Conservation (phyloP, 345 rosid genomes). For the Brassica rapa region DNA sequence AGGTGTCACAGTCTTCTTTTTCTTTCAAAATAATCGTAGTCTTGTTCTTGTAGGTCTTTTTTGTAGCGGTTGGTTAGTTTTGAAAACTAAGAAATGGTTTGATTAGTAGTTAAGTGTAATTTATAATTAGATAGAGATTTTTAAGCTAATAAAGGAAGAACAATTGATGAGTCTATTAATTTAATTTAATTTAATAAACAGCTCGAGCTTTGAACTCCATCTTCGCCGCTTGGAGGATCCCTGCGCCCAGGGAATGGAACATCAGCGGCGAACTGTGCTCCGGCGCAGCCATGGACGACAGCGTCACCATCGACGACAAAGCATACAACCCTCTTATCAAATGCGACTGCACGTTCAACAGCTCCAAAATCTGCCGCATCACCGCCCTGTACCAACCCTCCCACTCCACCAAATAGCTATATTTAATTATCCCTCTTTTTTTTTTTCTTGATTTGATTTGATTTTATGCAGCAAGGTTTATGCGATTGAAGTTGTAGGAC, state of each 20-base stretch:
- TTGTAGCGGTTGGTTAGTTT: conserved; percentile 12
- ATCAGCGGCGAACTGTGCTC: conserved; percentile 58
- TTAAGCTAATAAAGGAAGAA: too few relatives aligned
- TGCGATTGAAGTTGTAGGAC: conserved; percentile 22
- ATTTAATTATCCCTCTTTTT: not conserved
- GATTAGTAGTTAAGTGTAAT: not conserved
- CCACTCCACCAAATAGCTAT: not conserved
- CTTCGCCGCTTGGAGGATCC: conserved; percentile 32
- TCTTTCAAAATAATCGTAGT: not conserved
- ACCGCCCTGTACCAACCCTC: conserved; percentile 19
- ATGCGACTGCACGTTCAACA: conserved; percentile 52
- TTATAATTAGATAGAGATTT: not conserved
- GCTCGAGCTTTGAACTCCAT: conserved; percentile 36
- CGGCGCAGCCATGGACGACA: conserved; percentile 46
- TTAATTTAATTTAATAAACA: not conserved
- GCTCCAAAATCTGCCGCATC: conserved; percentile 42
- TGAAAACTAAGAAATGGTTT: not conserved
- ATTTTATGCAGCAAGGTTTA: conserved; percentile 42
- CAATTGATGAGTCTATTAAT: too few relatives aligned
- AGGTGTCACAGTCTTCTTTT: conserved; percentile 17
- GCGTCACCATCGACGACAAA: not conserved
- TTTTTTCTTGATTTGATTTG: not conserved
- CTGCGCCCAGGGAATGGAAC: conserved; percentile 44
- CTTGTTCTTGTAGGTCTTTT: too few relatives aligned
- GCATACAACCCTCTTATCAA: conserved; percentile 53